Evolutionary conservation across 139 green algal genomes (phyloP).

Genomic region (Coelastrella sp.): DNA sequence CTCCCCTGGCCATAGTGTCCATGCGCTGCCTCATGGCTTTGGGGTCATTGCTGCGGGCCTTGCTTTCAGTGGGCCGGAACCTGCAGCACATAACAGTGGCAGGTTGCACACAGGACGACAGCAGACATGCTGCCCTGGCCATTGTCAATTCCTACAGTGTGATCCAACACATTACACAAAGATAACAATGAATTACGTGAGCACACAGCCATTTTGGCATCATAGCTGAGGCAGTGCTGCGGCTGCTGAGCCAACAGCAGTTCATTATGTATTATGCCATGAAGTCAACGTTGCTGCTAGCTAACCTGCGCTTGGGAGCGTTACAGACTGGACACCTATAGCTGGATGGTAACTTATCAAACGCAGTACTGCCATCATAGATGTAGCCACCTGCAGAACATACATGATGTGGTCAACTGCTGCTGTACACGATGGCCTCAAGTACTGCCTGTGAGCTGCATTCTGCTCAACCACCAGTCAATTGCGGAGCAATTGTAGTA

Average conservation of each 20-base stretch:
- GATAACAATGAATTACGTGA: no score
- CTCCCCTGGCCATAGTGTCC: conserved; percentile 4
- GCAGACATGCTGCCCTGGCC: no score
- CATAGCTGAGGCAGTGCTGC: no score
- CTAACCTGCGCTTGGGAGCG: conserved; percentile 39
- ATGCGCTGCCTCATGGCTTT: conserved; percentile 34
- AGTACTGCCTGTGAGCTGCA: neutral
- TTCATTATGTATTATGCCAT: no score
- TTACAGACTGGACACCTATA: conserved; percentile 46
- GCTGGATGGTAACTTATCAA: conserved; percentile 43
- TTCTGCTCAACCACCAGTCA: no score
- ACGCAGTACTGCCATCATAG: conserved; percentile 28
- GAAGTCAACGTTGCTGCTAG: neutral
- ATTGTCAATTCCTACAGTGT: no score
- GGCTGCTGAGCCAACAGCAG: no score
- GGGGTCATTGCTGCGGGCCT: conserved; percentile 34
- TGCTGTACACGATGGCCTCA: neutral
- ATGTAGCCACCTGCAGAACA: conserved; percentile 34
- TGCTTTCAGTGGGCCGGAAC: conserved; percentile 33
- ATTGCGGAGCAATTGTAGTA: neutral
- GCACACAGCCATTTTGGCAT: no score
- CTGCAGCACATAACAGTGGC: neutral
- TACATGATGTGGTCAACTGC: no score
- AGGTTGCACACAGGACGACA: neutral
- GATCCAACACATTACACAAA: no score